Evolutionary conservation across 176 grass and related monocot genomes (phyloP), one percentile per base, ranked within the genome.

Genomic region (Triticum dicoccoides): DNA sequence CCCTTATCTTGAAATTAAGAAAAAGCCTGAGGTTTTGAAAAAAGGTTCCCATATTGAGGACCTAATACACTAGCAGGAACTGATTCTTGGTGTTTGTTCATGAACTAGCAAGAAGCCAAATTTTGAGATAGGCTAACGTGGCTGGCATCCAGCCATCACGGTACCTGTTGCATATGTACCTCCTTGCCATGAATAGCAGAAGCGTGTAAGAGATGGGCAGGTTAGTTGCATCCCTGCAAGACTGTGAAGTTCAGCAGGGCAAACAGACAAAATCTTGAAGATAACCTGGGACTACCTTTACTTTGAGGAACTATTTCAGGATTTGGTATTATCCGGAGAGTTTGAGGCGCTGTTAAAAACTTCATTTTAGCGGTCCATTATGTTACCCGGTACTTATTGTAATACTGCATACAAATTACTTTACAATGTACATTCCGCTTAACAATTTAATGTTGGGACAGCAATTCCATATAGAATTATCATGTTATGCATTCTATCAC

Each of bases 101-200:
- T 80, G 81, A 84, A 80, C 17, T 64, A 62, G 12, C 56, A 84
- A 84, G 80, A 73, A 52, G 58, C 32, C 82, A 84, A 84, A 41
- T 30, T 14, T 17, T 33, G 39, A 35, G 67, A 34, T 72, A 52
- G 54, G 58, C 42, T 29, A 52, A 30, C 85, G 73, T 15, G 54
- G 17, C 17, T 51, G 34, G 24, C 29, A 76, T 20, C 1, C 52
- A 63, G 39, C 52, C 4, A 45, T 47, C 65, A 30, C 14, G 66
- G n/a, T 17, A 76, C 58, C 56, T 27, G 49, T 64, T 65, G 41
- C 76, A 73, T 18, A 9, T 47, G 76, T 80, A 65, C 76, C 17
- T 13, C 61, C 59, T 64, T 72, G n/a, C 24, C 49, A 24, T 45
- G 65, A 73, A 44, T 24, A 32, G 72, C 68, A 73, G 29, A 49